These are phyloP conservation scores for Boletus rubroflammeus DNA, from an alignment of 768 basidiomycete genomes.

Conservation along the genomic window DNA sequence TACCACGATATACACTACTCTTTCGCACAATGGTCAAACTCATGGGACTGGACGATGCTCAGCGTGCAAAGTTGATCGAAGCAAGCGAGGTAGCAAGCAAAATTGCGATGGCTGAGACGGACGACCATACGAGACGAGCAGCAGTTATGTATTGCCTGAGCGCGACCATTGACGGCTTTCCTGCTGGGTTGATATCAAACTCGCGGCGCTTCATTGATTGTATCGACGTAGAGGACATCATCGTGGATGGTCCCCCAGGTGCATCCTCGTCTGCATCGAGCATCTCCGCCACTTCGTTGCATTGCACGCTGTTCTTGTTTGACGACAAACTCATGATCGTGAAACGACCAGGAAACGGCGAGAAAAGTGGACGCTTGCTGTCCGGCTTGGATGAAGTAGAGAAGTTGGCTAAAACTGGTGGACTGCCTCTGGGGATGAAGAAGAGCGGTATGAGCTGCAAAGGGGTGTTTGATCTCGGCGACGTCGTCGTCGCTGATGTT, in stretches of 20 bases:
- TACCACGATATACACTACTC: constrained; percentile 90
- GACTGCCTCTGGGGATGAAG: constrained; percentile 61
- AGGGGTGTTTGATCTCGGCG: constrained; percentile 80
- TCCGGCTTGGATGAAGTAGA: constrained; percentile 80
- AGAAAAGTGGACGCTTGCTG: constrained; percentile 67
- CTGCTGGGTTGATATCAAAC: constrained; percentile 85
- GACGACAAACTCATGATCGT: constrained; percentile 91
- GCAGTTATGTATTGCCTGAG: constrained; percentile 84
- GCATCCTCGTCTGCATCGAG: constrained; percentile 43
- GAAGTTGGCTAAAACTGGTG: constrained; percentile 60
- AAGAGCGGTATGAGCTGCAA: constrained; percentile 81
- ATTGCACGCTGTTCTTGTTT: constrained; percentile 90
- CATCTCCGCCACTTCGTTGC: constrained; percentile 48
- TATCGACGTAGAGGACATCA: constrained; percentile 86
- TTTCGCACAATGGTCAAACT: constrained; percentile 91
- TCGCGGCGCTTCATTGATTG: constrained; percentile 86
- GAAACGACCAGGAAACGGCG: constrained; percentile 76
- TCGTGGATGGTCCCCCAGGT: constrained; percentile 43
- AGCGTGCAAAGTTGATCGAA: constrained; percentile 74
- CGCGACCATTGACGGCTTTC: constrained; percentile 86
- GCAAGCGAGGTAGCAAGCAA: constrained; percentile 85
- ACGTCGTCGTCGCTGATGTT: constrained; percentile 78
- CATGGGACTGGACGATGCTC: constrained; percentile 75
- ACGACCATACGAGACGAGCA: constrained; percentile 87
- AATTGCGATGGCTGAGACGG: constrained; percentile 89